Evolutionary conservation across 1,284 basidiomycete species (phyloP), one percentile per base, ranked within the genome.

Genomic region (Ceratobasidium sp.): DNA sequence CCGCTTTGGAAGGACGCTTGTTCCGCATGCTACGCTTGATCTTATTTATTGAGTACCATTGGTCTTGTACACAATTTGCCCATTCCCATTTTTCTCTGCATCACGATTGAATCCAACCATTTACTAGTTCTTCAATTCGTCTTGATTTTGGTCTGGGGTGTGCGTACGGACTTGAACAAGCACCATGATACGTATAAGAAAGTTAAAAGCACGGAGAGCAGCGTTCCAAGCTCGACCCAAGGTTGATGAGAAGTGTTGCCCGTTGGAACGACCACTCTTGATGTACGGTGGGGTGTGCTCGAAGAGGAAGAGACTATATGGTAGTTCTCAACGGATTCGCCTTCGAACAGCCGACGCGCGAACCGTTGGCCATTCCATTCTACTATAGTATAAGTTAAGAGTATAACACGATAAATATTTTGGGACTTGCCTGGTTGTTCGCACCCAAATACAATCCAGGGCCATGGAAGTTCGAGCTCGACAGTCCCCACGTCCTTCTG

Each of bases 381-480:
- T 60, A n/a, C 9, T 17, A 41, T 8, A 63, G 71, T 60, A 69
- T 57, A 24, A 56, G 47, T 36, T 72, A 6, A 47, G 71, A 57
- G 64, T 24, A 17, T 19, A 19, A 17, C 27, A 17, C 11, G 8
- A n/a, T 60, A 63, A 8, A n/a, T 14, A 48, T 11, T 15, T 22
- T 11, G n/a, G 11, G 11, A 59, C 65, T 56, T 48, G 57, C 72
- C 47, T 44, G 22, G 36, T 47, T 47, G 45, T 27, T 62, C 57
- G 66, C 77, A 77, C 7, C 60, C 66, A 48, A 54, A 65, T 15
- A 75, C 36, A 17, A 75, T 59, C 63, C 71, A 31, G 9, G 77
- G 77, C 71, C 75, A 76, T 22, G 72, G 75, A 47, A 77, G 63
- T 45, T 69, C 54, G 8, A 75, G 50, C 36, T 66, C 36, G 2